These are phyloP conservation scores for Triticum monococcum DNA, from an alignment of 176 grass and related monocot genomes.

Conservation along the genomic window DNA sequence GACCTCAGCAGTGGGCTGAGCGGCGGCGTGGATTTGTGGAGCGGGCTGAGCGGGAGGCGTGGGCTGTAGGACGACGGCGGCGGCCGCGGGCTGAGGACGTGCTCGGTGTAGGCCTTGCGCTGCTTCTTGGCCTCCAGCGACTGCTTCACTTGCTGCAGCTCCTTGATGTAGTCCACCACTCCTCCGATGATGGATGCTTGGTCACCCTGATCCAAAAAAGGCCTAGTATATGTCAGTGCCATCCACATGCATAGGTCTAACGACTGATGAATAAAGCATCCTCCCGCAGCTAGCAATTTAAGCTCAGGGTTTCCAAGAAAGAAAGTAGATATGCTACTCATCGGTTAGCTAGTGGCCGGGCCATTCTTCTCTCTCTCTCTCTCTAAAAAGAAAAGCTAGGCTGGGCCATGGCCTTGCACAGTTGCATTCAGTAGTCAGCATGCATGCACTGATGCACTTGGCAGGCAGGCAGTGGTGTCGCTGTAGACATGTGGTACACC, in stretches of 20 bases:
- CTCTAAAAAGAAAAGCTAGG: background rate
- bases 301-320: slow-evolving; percentile 8
- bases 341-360: background rate
- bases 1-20: slow-evolving; percentile 29
- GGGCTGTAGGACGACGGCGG: slow-evolving; percentile 37
- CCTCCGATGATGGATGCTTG: slow-evolving; percentile 96
- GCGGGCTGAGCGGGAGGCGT: slow-evolving; percentile 16
- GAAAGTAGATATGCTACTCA: background rate
- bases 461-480: background rate
- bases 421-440: background rate
- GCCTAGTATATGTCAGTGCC: background rate
- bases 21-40: slow-evolving; percentile 41
- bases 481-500: background rate
- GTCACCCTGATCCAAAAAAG: slow-evolving; percentile 55
- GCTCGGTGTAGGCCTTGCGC: slow-evolving; percentile 69
- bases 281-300: background rate
- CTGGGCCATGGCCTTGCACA: background rate
- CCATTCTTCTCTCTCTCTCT: no score
- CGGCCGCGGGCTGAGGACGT: slow-evolving; percentile 52
- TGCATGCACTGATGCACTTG: background rate
- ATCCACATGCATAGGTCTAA: background rate
- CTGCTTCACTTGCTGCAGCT: slow-evolving; percentile 74
- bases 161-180: slow-evolving; percentile 96
- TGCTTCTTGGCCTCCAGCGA: slow-evolving; percentile 90
- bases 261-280: background rate